Conservation (phyloP, 2,329 filamentous ascomycete species). For the Alternaria novae-zelandiae region DNA sequence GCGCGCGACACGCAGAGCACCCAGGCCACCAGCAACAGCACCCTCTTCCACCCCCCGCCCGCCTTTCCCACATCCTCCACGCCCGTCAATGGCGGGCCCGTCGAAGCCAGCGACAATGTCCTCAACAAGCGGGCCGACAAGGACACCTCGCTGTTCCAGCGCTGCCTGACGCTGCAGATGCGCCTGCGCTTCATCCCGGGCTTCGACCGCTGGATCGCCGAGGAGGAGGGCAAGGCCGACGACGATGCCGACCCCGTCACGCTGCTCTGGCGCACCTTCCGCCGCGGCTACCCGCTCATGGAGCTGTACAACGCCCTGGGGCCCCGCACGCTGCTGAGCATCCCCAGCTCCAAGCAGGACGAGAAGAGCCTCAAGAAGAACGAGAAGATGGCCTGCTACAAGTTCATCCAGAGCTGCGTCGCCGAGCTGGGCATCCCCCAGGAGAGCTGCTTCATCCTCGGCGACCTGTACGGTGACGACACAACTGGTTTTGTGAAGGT, state of each 20-base stretch:
- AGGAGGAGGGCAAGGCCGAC: conserved; percentile 73
- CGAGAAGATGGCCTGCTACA: conserved; percentile 87
- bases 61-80: conserved; percentile 20
- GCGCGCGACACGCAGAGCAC: conserved; percentile 57
- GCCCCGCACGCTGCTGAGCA: conserved; percentile 70
- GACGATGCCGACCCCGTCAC: conserved; percentile 82
- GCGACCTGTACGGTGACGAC: conserved; percentile 89
- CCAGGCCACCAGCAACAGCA: conserved; percentile 53
- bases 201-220: conserved; percentile 76
- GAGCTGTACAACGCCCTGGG: conserved; percentile 86
- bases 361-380: conserved; percentile 69
- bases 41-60: conserved; percentile 51
- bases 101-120: conserved; percentile 86
- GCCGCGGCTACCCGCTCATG: conserved; percentile 82
- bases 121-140: conserved; percentile 97
- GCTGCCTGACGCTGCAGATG: conserved; percentile 84
- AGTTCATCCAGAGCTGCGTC: conserved; percentile 89
- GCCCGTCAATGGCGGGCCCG: conserved; percentile 62
- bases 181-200: conserved; percentile 82
- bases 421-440: conserved; percentile 79
- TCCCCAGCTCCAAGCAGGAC: conserved; percentile 68
- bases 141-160: conserved; percentile 90
- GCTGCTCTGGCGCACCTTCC: conserved; percentile 85
- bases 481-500: conserved; percentile 98
- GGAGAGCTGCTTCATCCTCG: conserved; percentile 88